Conservation (phyloP, 2,329 filamentous ascomycete genomes). For the Arthrinium phaeospermum region DNA sequence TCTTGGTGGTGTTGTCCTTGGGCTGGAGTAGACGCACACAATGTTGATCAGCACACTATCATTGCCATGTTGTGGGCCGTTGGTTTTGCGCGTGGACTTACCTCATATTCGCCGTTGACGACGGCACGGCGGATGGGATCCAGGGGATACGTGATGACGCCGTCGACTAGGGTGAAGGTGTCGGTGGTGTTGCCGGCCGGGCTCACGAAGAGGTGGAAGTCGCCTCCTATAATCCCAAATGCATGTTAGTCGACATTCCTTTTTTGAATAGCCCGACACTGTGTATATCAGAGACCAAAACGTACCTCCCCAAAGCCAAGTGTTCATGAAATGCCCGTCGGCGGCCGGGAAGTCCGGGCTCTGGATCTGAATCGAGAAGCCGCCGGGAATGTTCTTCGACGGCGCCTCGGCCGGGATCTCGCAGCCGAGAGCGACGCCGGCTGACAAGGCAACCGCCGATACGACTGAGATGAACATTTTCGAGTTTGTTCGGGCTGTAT, state of each 20-base stretch:
- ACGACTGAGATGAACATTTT: not conserved
- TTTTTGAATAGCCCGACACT: too few species aligned
- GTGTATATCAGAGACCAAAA: accelerated
- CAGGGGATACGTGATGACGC: conserved; percentile 42
- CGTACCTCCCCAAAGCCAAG: conserved; percentile 43
- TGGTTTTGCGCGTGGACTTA: conserved; percentile 28
- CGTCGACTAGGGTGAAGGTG: conserved; percentile 45
- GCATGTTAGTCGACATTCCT: not conserved
- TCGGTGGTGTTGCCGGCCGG: conserved; percentile 44
- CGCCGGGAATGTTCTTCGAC: conserved; percentile 40
- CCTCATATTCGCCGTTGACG: conserved; percentile 48
- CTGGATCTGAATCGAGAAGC: conserved; percentile 44
- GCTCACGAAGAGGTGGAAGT: conserved; percentile 46
- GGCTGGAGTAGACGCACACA: conserved; percentile 27
- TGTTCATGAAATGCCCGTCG: conserved; percentile 44
- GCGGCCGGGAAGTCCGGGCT: conserved; percentile 43
- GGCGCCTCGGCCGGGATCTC: conserved; percentile 36
- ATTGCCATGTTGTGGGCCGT: not conserved
- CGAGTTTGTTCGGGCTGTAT: not conserved
- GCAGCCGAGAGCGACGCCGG: conserved; percentile 34
- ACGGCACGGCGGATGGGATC: conserved; percentile 41
- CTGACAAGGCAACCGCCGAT: conserved; percentile 23
- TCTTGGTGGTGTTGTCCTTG: conserved; percentile 53
- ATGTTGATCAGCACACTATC: not conserved
- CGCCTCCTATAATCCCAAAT: conserved; percentile 32